Conservation (phyloP, 2,329 filamentous ascomycete species). For the Claviceps purpurea region DNA sequence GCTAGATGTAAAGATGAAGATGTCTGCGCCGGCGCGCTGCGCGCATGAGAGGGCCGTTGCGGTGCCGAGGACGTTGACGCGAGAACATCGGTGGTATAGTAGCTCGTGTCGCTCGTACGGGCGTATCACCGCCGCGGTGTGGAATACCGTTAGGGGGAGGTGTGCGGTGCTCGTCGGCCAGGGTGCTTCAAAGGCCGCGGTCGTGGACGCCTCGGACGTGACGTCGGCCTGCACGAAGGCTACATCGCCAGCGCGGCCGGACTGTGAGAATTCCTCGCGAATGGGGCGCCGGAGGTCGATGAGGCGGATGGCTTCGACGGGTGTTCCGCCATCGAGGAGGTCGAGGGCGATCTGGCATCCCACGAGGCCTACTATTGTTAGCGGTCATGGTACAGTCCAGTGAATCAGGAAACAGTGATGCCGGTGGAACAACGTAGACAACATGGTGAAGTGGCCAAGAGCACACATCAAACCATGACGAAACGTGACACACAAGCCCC, state of each 20-base stretch:
- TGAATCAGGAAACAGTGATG: too few species aligned
- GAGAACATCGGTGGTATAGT: slow-evolving; percentile 30
- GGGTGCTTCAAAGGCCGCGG: slow-evolving; percentile 30
- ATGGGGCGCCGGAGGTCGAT: slow-evolving; percentile 34
- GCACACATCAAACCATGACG: too few species aligned
- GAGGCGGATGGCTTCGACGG: slow-evolving; percentile 36
- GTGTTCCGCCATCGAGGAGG: slow-evolving; percentile 38
- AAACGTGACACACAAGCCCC: too few species aligned
- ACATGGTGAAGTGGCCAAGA: too few species aligned
- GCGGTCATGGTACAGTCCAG: too few species aligned
- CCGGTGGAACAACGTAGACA: too few species aligned
- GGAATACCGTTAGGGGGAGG: slow-evolving; percentile 41
- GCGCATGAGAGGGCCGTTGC: slow-evolving; percentile 34
- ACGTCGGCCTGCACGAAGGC: slow-evolving; percentile 36
- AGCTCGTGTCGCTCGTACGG: slow-evolving; percentile 32
- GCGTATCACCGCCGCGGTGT: slow-evolving; percentile 41
- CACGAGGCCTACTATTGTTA: slow-evolving; percentile 31
- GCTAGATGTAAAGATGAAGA: slow-evolving; percentile 38
- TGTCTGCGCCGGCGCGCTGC: slow-evolving; percentile 28
- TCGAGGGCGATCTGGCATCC: slow-evolving; percentile 41
- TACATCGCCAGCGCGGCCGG: slow-evolving; percentile 21
- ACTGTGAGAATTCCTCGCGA: slow-evolving; percentile 24
- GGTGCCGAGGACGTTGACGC: slow-evolving; percentile 38
- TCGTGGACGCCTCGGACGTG: slow-evolving; percentile 28
- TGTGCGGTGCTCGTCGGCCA: slow-evolving; percentile 29